phyloP scores from a whole-genome alignment of 1,139 yeast species.

The Taphrina pruni region DNA sequence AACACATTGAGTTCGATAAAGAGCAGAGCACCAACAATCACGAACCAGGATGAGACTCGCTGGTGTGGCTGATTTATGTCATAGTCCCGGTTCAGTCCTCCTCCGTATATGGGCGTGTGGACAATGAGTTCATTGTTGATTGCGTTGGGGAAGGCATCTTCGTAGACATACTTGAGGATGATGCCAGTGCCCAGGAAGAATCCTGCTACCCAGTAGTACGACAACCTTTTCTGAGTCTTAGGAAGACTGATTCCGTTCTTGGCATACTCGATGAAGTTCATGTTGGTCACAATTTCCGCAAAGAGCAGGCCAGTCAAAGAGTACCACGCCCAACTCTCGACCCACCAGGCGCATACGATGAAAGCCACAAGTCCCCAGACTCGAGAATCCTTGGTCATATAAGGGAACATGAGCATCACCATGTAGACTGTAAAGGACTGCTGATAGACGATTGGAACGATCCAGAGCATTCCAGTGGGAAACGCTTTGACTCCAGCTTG shows the following conservation, averaged over 20 bases:
- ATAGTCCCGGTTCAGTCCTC: constrained; percentile 34
- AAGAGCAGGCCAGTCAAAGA: constrained; percentile 31
- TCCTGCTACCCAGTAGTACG: constrained; percentile 26
- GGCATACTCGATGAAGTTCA: constrained; percentile 33
- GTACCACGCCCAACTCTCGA: constrained; percentile 40
- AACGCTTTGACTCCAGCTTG: constrained; percentile 40
- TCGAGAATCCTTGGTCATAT: constrained; percentile 19
- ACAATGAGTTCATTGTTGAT: constrained; percentile 37
- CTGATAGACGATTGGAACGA: constrained; percentile 34
- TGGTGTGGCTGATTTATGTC: constrained; percentile 32
- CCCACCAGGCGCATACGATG: constrained; percentile 33
- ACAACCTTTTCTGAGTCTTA: constrained; percentile 11
- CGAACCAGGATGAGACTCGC: constrained; percentile 40
- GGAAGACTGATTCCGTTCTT: constrained; percentile 22
- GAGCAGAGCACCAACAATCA: constrained; percentile 35
- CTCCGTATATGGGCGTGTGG: constrained; percentile 37
- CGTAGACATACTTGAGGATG: constrained; percentile 37
- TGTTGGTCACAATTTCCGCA: constrained; percentile 29
- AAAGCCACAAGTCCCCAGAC: constrained; percentile 26
- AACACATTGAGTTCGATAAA: constrained; percentile 30
- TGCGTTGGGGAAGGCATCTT: constrained; percentile 31
- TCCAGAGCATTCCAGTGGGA: constrained; percentile 39
- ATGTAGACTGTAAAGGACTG: constrained; percentile 39
- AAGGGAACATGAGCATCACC: constrained; percentile 38
- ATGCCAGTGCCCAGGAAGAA: constrained; percentile 29